Conservation (phyloP, 164 flowering plant genomes). For the Nelumbo lutea region DNA sequence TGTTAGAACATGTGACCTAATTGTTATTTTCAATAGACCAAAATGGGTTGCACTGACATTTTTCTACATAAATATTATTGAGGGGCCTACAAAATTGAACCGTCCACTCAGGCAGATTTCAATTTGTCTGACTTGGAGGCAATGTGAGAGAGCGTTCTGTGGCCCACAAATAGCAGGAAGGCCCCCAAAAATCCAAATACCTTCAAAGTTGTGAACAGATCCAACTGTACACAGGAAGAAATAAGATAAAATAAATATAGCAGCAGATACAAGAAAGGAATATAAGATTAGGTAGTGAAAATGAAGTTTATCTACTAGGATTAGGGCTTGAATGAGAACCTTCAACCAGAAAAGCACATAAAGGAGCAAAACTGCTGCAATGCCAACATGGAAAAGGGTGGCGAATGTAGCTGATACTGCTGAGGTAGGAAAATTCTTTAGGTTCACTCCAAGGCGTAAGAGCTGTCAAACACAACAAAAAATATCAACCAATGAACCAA, state of each 20-base stretch:
- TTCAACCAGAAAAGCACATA: constrained; percentile 92
- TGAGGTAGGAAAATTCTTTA: constrained; percentile 78
- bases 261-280: not conserved
- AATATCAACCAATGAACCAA: too few relatives aligned
- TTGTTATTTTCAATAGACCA: too few relatives aligned
- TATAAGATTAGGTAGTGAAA: not conserved
- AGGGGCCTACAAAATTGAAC: too few relatives aligned
- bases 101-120: constrained; percentile 59
- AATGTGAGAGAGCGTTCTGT: constrained; percentile 73
- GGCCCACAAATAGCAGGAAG: constrained; percentile 78
- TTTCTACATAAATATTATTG: too few relatives aligned
- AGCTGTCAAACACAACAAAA: constrained; percentile 38
- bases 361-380: constrained; percentile 76
- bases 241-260: constrained; percentile 1
- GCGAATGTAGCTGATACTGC: constrained; percentile 67
- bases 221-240: constrained; percentile 48
- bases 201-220: constrained; percentile 89
- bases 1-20: too few relatives aligned
- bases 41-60: too few relatives aligned
- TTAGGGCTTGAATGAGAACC: constrained; percentile 31
- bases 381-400: constrained; percentile 72
- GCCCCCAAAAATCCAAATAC: constrained; percentile 62
- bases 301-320: not conserved
- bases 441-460: constrained; percentile 60
- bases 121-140: constrained; percentile 73